Evolutionary conservation across 306 rosid species (phyloP), one percentile per base, ranked within the genome.

Genomic region (Malus asiatica): DNA sequence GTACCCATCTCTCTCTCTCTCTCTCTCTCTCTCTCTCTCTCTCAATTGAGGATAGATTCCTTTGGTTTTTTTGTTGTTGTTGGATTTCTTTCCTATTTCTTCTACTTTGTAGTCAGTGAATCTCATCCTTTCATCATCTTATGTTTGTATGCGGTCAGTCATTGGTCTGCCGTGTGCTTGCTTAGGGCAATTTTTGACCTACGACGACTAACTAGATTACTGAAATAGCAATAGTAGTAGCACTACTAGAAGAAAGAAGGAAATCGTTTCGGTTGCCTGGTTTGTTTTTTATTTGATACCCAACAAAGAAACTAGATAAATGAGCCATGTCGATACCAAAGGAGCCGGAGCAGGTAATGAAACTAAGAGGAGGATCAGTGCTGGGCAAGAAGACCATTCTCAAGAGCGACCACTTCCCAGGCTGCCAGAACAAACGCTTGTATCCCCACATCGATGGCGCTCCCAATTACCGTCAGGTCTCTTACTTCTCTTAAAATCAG

Each of bases 351-450:
- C 92, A 93, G 78, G 97, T 91, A 53, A 93, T 93, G 97, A 89
- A 85, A 86, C 78, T 72, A 66, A 83, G 98, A 75, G 93, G 89
- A 65, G 98, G 98, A 14, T 86, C 93, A 12, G 98, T 93, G 8
- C 72, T 93, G 25, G 98, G 98, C 11, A 93, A 93, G 89, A 89
- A 89, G 83, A 93, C 98, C 20, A 93, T 93, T 87, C 89, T 93
- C 27, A 93, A 93, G 77, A 91, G 97, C 69, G 98, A 93, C 92
- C 98, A 93, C 78, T 93, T 93, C 75, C 98, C 98, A 7, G 98
- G 98, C 59, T 93, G 98, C 79, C 98, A 93, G 85, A 91, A 93
- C 80, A 93, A 91, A 74, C 98, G 97, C 38, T 74, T 93, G 74
- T 83, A 83, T 33, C 93, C 98, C 72, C 97, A 89, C 75, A 89